Base-by-base conservation (phyloP, 306 rosid genomes). In the Prunus kanzakura region DNA sequence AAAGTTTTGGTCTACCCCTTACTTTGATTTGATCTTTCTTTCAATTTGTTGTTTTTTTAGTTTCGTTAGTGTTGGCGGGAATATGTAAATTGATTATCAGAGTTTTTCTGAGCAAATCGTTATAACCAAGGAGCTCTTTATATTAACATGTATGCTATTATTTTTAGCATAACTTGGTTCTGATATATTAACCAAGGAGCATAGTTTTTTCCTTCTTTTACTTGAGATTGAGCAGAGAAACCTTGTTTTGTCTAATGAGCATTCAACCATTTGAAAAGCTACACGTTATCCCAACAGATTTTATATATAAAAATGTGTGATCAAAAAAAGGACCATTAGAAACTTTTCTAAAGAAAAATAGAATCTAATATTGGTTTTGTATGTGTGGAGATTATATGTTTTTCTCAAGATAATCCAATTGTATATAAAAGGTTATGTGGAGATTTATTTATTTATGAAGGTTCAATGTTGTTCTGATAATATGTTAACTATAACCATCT, bases 101-200 rank as follows among this genome's bases (percentile, higher is more conserved):
- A 13, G 19, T 30, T 29, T n/a, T 75, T 75, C 60, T 65, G 64
- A 52, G 72, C 52, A 16, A 75, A 75, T 64, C 35, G 22, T 38
- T 56, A 56, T 52, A 56, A 11, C 62, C 62, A 56, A 10, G 20
- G 8, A 16, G 9, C 22, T 52, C 20, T 52, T 52, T 18, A 19
- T 20, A 56, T 56, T n/a, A 9, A 56, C 4, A 20, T 10, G 22
- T 52, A 38, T 38, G 43, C 43, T 38, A 7, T 38, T 38, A 0
- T 38, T 38, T 38, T 38, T 38, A 38, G 9, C 9, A 7, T 38
- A 38, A 6, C 43, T 7, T 7, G 43, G 43, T 38, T 38, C 43
- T 38, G 9, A 38, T 38, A 7, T 7, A 38, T 38, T 38, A 38
- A 6, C 43, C 43, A 38, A 38, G 43, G 2, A 38, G 0, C 43